phyloP scores from a whole-genome alignment of 2,329 filamentous ascomycete species.

The Microthyrium microscopicum region DNA sequence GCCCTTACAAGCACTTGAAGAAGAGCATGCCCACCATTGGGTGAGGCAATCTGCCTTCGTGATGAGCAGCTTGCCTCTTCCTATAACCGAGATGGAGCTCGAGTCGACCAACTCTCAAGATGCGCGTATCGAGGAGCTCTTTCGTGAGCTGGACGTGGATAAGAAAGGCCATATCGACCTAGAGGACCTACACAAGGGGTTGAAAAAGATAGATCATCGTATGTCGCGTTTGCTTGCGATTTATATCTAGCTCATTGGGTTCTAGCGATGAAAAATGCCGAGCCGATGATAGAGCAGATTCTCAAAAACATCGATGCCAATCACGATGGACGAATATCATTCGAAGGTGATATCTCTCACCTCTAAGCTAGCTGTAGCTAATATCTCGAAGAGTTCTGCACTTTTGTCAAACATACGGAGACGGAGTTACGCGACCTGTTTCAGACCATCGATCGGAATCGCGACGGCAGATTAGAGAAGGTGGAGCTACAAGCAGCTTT shows the following conservation, averaged over 20 bases:
- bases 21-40: too few species aligned
- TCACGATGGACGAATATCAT: conserved; percentile 79
- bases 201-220: conserved; percentile 88
- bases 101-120: conserved; percentile 68
- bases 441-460: conserved; percentile 67
- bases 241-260: background rate
- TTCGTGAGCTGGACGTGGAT: conserved; percentile 64
- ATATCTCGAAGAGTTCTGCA: conserved; percentile 55
- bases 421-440: conserved; percentile 69
- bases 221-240: conserved; percentile 19
- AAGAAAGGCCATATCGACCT: conserved; percentile 68
- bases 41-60: too few species aligned
- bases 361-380: conserved; percentile 11
- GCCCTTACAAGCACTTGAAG: too few species aligned
- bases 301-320: conserved; percentile 72
- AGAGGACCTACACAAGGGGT: conserved; percentile 65
- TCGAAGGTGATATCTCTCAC: conserved; percentile 44
- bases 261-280: conserved; percentile 73
- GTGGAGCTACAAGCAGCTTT: conserved; percentile 70
- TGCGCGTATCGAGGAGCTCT: conserved; percentile 66
- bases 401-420: conserved; percentile 78
- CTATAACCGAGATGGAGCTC: conserved; percentile 41
- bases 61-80: too few species aligned
- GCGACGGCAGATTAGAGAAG: conserved; percentile 74
- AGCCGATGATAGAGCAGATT: conserved; percentile 65